A percentile compares a stretch with the other conserved stretches of the same genome.
Evolutionary conservation across 106 monocot species (phyloP).

Genomic region (Triglochin maritima): DNA sequence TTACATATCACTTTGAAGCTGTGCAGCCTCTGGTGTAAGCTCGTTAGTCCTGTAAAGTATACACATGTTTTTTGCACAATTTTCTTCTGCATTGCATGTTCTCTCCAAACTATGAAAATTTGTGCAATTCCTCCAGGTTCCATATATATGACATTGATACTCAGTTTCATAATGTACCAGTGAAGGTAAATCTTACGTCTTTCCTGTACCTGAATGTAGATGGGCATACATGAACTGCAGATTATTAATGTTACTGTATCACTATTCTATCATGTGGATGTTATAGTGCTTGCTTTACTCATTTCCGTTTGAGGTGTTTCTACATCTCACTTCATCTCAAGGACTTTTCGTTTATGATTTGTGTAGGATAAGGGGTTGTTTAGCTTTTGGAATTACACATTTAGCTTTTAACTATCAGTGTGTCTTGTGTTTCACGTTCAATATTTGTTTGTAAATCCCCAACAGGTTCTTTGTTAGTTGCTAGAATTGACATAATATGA

Average conservation of each 20-base stretch:
- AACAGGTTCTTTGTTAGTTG: too few relatives aligned
- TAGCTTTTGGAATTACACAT: too few relatives aligned
- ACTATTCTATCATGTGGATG: neutral
- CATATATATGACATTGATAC: slow-evolving; percentile 76
- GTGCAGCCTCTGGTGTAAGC: slow-evolving; percentile 87
- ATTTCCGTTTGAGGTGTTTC: too few relatives aligned
- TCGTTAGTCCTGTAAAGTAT: slow-evolving; percentile 1
- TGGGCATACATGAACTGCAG: neutral
- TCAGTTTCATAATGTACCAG: slow-evolving; percentile 60
- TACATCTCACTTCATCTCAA: too few relatives aligned
- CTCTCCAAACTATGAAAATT: neutral
- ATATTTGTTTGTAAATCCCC: too few relatives aligned
- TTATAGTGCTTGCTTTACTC: too few relatives aligned
- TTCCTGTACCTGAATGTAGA: neutral
- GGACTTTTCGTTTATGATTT: too few relatives aligned
- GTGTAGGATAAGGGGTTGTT: too few relatives aligned
- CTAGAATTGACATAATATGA: too few relatives aligned
- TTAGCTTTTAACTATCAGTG: too few relatives aligned
- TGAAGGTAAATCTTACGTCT: slow-evolving; percentile 36
- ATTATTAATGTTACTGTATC: neutral
- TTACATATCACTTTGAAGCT: slow-evolving; percentile 85
- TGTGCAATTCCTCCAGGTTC: slow-evolving; percentile 38
- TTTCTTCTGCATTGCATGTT: neutral
- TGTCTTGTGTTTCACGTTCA: too few relatives aligned
- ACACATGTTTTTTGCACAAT: neutral